Percentiles rank a stretch among this genome's conserved stretches.
Evolutionary conservation across 768 basidiomycete genomes (phyloP).

Genomic region (Kwoniella mangroviensis): DNA sequence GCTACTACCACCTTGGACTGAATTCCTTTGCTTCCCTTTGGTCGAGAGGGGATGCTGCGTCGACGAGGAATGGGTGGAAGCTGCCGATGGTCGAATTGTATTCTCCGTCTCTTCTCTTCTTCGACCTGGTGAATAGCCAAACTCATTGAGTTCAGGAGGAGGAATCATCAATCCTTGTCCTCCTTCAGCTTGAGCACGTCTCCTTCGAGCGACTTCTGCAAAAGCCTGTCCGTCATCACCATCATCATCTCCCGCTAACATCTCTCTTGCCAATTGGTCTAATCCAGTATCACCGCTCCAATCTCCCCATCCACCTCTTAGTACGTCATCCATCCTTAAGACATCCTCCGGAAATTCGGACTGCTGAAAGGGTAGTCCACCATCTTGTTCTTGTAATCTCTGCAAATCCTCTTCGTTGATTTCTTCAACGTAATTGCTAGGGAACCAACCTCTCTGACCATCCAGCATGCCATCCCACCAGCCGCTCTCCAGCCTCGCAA

Average conservation of each 20-base stretch:
- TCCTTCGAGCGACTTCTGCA: conserved; percentile 9
- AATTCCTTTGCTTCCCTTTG: conserved; percentile 7
- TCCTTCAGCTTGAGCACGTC: conserved; percentile 19
- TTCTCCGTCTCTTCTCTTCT: conserved; percentile 37
- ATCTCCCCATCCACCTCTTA: conserved; percentile 22
- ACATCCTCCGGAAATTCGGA: conserved; percentile 24
- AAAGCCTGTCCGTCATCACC: conserved; percentile 19
- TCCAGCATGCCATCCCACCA: conserved; percentile 98
- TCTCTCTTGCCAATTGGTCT: conserved; percentile 44
- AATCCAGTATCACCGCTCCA: conserved; percentile 31
- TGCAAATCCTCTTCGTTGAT: conserved; percentile 63
- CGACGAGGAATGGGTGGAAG: conserved; percentile 9
- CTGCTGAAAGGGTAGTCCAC: background rate
- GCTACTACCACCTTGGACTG: conserved; percentile 1
- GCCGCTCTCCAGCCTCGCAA: conserved; percentile 85
- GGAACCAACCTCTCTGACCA: conserved; percentile 85
- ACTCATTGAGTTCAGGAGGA: conserved; percentile 6
- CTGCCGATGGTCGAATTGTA: conserved; percentile 26
- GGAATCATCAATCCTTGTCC: background rate
- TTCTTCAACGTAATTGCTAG: conserved; percentile 86
- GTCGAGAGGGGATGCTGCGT: conserved; percentile 2
- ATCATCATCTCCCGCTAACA: conserved; percentile 38
- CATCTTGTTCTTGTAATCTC: conserved; percentile 25
- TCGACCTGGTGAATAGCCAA: conserved; percentile 15
- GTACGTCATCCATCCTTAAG: conserved; percentile 26